phyloP scores from a whole-genome alignment of 2,329 filamentous ascomycete genomes.

The Paecilomyces sp. region DNA sequence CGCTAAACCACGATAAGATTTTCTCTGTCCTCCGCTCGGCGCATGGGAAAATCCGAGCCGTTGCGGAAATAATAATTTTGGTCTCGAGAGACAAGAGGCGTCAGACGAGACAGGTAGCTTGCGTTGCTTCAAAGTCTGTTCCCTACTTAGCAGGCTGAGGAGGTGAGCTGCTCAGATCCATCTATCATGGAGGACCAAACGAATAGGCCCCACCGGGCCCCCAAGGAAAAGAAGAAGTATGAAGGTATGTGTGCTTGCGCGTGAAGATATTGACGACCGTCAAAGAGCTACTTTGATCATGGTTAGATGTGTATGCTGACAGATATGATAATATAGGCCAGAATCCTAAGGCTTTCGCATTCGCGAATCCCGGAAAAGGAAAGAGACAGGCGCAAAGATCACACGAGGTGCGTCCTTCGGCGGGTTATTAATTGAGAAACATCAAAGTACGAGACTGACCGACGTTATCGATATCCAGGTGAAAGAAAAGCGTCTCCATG shows the following conservation, averaged over 20 bases:
- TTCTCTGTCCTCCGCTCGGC: conserved; percentile 1
- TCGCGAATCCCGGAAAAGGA: conserved; percentile 72
- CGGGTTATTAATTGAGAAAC: neutral
- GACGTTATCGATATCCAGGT: conserved; percentile 48
- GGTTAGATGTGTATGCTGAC: neutral
- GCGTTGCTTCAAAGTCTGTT: conserved; percentile 9
- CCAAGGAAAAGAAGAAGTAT: conserved; percentile 81
- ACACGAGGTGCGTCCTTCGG: conserved; percentile 40
- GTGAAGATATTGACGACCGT: neutral
- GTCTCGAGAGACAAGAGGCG: conserved; percentile 11
- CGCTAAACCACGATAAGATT: neutral
- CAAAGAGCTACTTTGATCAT: neutral
- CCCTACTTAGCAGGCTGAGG: conserved; percentile 9
- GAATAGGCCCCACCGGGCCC: conserved; percentile 77
- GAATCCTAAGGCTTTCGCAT: conserved; percentile 88
- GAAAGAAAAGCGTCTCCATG: conserved; percentile 93
- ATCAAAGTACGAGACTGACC: conserved; percentile 1
- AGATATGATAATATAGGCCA: conserved; percentile 43
- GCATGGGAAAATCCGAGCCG: conserved; percentile 19
- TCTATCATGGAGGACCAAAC: conserved; percentile 69
- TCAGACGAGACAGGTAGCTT: conserved; percentile 8
- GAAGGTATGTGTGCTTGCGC: conserved; percentile 43
- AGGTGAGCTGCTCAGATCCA: conserved; percentile 16
- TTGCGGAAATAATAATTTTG: conserved; percentile 25
- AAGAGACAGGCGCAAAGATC: conserved; percentile 57